Evolutionary conservation across 2,329 filamentous ascomycete species (phyloP).

Genomic region (Botrytis tulipae): DNA sequence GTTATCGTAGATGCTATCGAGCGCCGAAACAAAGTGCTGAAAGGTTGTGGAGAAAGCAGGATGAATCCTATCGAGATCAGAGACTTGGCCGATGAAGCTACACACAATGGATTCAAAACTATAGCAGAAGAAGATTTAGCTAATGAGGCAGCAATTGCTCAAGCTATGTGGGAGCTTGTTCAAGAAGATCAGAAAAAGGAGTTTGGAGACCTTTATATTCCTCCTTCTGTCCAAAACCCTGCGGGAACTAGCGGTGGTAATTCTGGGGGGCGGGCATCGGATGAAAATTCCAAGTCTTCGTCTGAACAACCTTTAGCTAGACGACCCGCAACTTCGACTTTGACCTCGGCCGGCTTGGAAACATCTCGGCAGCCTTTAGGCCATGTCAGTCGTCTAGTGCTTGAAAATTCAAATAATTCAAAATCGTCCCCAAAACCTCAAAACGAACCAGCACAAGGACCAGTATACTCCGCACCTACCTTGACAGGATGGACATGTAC

Average conservation of each 20-base stretch:
- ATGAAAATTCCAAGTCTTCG: neutral
- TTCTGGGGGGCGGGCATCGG: slow-evolving; percentile 16
- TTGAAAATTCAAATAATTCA: slow-evolving; percentile 27
- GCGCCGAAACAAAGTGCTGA: slow-evolving; percentile 62
- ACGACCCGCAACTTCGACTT: slow-evolving; percentile 17
- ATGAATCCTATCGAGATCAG: slow-evolving; percentile 65
- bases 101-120: slow-evolving; percentile 73
- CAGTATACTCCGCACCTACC: slow-evolving; percentile 12
- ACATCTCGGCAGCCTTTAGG: slow-evolving; percentile 17
- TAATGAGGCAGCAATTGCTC: slow-evolving; percentile 81
- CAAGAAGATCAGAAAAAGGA: slow-evolving; percentile 62
- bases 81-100: slow-evolving; percentile 61
- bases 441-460: slow-evolving; percentile 12
- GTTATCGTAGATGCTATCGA: slow-evolving; percentile 72
- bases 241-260: slow-evolving; percentile 37
- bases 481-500: slow-evolving; percentile 55
- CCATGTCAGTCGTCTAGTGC: slow-evolving; percentile 35
- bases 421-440: slow-evolving; percentile 22
- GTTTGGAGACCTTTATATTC: slow-evolving; percentile 35
- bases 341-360: neutral
- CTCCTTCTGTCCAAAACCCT: slow-evolving; percentile 36
- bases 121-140: slow-evolving; percentile 85
- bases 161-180: slow-evolving; percentile 81
- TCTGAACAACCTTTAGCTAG: slow-evolving; percentile 21
- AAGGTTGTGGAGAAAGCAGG: slow-evolving; percentile 70